phyloP scores from a whole-genome alignment of 1,139 yeast species.

The Groenewaldozyma auringiensis region DNA sequence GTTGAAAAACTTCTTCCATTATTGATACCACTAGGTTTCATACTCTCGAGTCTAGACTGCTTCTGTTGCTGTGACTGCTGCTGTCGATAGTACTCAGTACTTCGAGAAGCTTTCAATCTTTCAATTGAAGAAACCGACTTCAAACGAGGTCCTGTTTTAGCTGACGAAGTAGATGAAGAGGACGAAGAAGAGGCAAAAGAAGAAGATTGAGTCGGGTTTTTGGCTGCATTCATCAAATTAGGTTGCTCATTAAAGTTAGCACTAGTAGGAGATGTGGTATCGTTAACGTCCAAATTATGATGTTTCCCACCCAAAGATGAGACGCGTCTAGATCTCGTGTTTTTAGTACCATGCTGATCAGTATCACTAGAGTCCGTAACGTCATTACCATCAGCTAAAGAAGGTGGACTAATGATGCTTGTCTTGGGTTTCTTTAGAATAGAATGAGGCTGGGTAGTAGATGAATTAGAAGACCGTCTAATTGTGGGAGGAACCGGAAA shows the following conservation, averaged over 20 bases:
- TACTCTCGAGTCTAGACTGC: not conserved
- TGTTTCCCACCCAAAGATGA: not conserved
- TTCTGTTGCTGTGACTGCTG: not conserved
- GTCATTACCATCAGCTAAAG: not conserved
- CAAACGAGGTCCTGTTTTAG: no score
- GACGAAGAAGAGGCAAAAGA: not conserved
- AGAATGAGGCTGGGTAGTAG: constrained; percentile 7
- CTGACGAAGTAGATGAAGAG: not conserved
- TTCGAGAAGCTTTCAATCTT: not conserved
- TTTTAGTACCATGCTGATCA: not conserved
- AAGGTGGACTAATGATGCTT: not conserved
- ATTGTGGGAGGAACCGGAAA: not conserved
- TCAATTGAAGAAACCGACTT: not conserved
- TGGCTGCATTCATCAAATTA: not conserved
- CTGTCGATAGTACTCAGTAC: no score
- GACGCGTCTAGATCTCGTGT: not conserved
- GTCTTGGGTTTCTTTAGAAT: constrained; percentile 10
- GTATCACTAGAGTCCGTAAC: not conserved
- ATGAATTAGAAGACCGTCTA: not conserved
- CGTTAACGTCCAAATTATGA: not conserved
- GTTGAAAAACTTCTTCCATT: not conserved
- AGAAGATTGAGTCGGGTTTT: not conserved
- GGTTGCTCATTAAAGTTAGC: not conserved
- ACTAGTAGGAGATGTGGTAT: not conserved
- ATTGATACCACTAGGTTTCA: not conserved